Evolutionary conservation across 2,329 filamentous ascomycete genomes (phyloP).

Genomic region (Curvularia hawaiiensis): DNA sequence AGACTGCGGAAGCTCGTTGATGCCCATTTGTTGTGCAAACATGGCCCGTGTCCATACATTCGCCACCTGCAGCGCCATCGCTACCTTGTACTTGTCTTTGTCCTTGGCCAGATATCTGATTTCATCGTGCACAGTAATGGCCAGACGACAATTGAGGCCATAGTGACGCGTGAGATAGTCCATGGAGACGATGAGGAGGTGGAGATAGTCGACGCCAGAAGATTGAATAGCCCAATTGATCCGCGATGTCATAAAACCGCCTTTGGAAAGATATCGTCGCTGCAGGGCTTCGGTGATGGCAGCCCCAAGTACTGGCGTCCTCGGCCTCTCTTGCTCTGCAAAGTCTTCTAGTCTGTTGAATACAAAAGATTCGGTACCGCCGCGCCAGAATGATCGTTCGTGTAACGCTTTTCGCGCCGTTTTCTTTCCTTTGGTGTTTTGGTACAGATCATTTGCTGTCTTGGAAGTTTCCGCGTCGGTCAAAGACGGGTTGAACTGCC

Average conservation of each 20-base stretch:
- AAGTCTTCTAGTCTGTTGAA: slow-evolving; percentile 99
- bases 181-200: slow-evolving; percentile 92
- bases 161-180: slow-evolving; percentile 87
- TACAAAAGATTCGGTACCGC: slow-evolving; percentile 95
- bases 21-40: slow-evolving; percentile 96
- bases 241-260: slow-evolving; percentile 90
- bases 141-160: slow-evolving; percentile 81
- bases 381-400: slow-evolving; percentile 86
- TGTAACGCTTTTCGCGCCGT: slow-evolving; percentile 74
- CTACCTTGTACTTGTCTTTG: slow-evolving; percentile 83
- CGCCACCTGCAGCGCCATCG: slow-evolving; percentile 90
- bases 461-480: slow-evolving; percentile 78
- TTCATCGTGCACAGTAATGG: slow-evolving; percentile 97
- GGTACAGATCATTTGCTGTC: slow-evolving; percentile 81
- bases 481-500: slow-evolving; percentile 89
- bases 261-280: slow-evolving; percentile 83
- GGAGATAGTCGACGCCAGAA: slow-evolving; percentile 94
- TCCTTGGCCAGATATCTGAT: slow-evolving; percentile 91
- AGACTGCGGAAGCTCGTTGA: slow-evolving; percentile 89
- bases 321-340: slow-evolving; percentile 88
- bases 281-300: slow-evolving; percentile 96
- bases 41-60: slow-evolving; percentile 98
- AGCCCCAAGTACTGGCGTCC: slow-evolving; percentile 90
- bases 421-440: slow-evolving; percentile 87
- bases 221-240: slow-evolving; percentile 99